Evolutionary conservation across 1,284 basidiomycete species (phyloP).

Genomic region (Leccinum proliferum): DNA sequence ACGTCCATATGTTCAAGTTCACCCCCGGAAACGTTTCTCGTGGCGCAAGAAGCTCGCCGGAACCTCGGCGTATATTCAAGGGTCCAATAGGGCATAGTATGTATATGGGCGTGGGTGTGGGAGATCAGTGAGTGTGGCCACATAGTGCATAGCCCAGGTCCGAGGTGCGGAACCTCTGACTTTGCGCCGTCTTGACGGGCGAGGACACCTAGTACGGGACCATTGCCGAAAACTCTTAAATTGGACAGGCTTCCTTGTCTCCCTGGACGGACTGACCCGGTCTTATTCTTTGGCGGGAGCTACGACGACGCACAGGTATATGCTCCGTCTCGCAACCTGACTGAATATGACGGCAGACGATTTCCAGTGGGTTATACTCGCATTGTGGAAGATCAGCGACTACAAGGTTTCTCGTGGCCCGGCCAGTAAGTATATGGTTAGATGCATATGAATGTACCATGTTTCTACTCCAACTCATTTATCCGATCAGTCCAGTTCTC

Average conservation of each 20-base stretch:
- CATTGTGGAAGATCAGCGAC: slow-evolving; percentile 50
- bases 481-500: slow-evolving; percentile 34
- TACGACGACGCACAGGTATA: too few relatives aligned
- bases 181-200: slow-evolving; percentile 27
- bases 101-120: not conserved
- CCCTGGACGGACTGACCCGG: too few relatives aligned
- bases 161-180: too few relatives aligned
- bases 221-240: slow-evolving; percentile 28
- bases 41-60: not conserved
- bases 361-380: slow-evolving; percentile 45
- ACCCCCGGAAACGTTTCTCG: not conserved
- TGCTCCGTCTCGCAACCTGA: too few relatives aligned
- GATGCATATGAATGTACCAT: slow-evolving; percentile 2
- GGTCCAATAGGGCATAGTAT: not conserved
- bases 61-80: not conserved
- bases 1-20: not conserved
- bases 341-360: too few relatives aligned
- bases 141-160: too few relatives aligned
- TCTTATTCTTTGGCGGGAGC: too few relatives aligned
- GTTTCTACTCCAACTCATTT: not conserved
- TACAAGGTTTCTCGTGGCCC: slow-evolving; percentile 38
- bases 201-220: slow-evolving; percentile 30
- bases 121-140: not conserved
- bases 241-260: too few relatives aligned
- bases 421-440: slow-evolving; percentile 38